These are phyloP conservation scores for Reticulomyxa filosa DNA, from an alignment of 78 protist species.

Conservation along the genomic window DNA sequence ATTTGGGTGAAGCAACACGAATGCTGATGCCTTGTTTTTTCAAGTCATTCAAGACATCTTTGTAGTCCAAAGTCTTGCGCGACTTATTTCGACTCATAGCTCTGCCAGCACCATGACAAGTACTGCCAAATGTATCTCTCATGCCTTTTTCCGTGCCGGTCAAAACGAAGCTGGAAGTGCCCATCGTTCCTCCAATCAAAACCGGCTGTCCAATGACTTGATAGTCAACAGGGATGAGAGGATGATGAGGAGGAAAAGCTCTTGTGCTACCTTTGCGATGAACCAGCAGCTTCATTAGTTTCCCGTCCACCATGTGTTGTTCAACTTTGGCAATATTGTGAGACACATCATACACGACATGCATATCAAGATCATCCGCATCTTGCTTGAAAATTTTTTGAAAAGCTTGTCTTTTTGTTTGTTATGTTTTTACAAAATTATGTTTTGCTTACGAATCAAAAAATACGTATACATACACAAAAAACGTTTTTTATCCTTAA, in stretches of 20 bases:
- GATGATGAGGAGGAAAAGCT: slow-evolving; percentile 85
- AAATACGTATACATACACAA: too few species aligned
- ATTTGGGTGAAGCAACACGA: slow-evolving; percentile 66
- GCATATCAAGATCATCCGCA: slow-evolving; percentile 78
- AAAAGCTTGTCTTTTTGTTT: slow-evolving; percentile 27
- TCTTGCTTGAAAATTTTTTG: slow-evolving; percentile 39
- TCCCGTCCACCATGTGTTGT: slow-evolving; percentile 67
- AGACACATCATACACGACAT: slow-evolving; percentile 72
- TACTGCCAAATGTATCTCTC: slow-evolving; percentile 58
- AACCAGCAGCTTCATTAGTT: slow-evolving; percentile 43
- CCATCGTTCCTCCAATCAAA: slow-evolving; percentile 87
- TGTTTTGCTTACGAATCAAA: too few species aligned
- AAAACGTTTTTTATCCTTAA: too few species aligned
- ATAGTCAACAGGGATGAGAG: slow-evolving; percentile 75
- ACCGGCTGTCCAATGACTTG: slow-evolving; percentile 71
- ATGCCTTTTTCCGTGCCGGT: slow-evolving; percentile 72
- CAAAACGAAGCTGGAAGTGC: slow-evolving; percentile 64
- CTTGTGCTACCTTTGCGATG: slow-evolving; percentile 83
- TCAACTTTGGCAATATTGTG: slow-evolving; percentile 82
- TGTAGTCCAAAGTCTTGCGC: slow-evolving; percentile 14
- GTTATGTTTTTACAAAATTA: too few species aligned
- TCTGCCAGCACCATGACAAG: slow-evolving; percentile 87
- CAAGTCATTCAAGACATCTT: slow-evolving; percentile 36
- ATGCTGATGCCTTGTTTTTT: slow-evolving; percentile 45
- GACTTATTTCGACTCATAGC: slow-evolving; percentile 51